Evolutionary conservation across 2,329 filamentous ascomycete species (phyloP).

Genomic region (Leptographium flavum): DNA sequence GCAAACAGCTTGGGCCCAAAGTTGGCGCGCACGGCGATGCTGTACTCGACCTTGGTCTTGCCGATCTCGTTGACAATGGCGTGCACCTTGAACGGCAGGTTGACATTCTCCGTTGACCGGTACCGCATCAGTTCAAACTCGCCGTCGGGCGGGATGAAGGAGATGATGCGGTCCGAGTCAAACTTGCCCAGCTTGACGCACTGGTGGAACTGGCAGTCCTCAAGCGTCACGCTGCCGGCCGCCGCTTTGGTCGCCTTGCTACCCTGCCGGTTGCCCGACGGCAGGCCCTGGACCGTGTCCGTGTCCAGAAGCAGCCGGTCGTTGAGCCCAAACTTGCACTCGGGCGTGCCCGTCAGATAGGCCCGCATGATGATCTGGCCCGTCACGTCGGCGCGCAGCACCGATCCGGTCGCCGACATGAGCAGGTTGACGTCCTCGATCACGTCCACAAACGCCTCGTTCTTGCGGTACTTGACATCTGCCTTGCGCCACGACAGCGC

Average conservation of each 20-base stretch:
- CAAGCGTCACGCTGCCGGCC: constrained; percentile 85
- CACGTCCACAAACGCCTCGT: constrained; percentile 97
- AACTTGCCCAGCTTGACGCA: constrained; percentile 97
- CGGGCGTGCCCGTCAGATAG: constrained; percentile 88
- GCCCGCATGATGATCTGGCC: constrained; percentile 98
- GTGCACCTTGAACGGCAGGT: constrained; percentile 96
- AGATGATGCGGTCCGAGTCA: constrained; percentile 91
- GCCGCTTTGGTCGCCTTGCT: constrained; percentile 90
- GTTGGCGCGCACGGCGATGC: constrained; percentile 92
- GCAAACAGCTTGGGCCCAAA: constrained; percentile 94
- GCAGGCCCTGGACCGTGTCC: constrained; percentile 48
- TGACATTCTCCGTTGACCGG: constrained; percentile 95
- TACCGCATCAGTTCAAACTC: constrained; percentile 99
- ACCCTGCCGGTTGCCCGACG: constrained; percentile 62
- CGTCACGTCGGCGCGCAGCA: constrained; percentile 88
- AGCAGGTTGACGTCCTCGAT: constrained; percentile 98
- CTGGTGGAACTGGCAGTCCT: constrained; percentile 98
- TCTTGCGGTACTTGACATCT: constrained; percentile 98
- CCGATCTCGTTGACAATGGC: constrained; percentile 96
- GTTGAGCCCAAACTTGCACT: constrained; percentile 98
- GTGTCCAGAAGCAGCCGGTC: constrained; percentile 85
- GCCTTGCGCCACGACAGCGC: constrained; percentile 93
- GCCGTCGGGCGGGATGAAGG: constrained; percentile 89
- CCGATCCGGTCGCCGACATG: constrained; percentile 94
- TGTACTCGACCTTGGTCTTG: constrained; percentile 96